phyloP scores from a whole-genome alignment of 2,329 filamentous ascomycete species.

The Aspergillus hiratsukae region DNA sequence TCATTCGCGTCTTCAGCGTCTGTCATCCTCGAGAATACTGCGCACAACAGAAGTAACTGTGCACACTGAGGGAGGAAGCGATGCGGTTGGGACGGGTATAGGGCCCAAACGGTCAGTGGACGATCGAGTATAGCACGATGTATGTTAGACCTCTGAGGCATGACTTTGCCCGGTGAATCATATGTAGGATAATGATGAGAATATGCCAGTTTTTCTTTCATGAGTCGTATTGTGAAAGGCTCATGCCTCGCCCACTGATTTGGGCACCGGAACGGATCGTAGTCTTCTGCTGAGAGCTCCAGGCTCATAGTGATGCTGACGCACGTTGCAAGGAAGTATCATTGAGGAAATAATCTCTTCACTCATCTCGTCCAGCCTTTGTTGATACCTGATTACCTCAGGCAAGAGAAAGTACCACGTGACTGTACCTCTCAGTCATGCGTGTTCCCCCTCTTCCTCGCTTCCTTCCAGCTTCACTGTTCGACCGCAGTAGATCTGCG shows the following conservation, averaged over 20 bases:
- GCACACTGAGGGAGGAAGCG: background rate
- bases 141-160: background rate
- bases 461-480: background rate
- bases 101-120: background rate
- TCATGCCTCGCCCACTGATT: background rate
- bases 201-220: background rate
- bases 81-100: background rate
- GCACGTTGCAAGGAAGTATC: background rate
- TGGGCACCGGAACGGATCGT: background rate
- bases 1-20: background rate
- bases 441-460: background rate
- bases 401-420: background rate
- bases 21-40: background rate
- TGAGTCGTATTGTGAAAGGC: background rate
- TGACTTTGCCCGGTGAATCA: background rate
- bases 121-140: background rate
- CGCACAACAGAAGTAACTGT: background rate
- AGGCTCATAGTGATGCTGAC: background rate
- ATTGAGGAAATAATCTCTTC: background rate
- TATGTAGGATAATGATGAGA: background rate
- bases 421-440: background rate
- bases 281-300: background rate
- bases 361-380: background rate
- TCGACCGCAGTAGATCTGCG: background rate
- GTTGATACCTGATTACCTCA: background rate